Percentiles rank a stretch among this genome's conserved stretches.
Conservation (phyloP, 176 grass and related monocot genomes). For the Oryza glaberrima region DNA sequence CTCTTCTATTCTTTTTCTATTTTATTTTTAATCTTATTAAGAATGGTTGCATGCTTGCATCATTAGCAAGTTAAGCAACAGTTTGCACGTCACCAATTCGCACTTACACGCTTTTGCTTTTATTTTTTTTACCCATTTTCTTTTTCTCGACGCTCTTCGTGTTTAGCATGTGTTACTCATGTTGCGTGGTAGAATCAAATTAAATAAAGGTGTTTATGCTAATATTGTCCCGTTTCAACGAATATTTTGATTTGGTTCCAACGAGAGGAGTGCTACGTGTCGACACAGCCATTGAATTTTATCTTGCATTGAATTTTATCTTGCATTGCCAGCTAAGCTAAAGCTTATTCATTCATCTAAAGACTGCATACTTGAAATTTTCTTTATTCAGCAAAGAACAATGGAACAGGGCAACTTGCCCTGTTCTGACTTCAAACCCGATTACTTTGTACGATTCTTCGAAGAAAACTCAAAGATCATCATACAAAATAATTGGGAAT, state of each 20-base stretch:
- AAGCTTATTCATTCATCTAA: not conserved
- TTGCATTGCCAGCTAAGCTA: not conserved
- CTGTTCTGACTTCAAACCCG: not conserved
- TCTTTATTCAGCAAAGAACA: not conserved
- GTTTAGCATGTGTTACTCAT: conserved; percentile 47
- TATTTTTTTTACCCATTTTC: not conserved
- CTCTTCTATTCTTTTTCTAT: not conserved
- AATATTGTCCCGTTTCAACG: no score
- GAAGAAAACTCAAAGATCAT: not conserved
- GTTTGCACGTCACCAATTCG: not conserved
- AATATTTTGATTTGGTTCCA: conserved; percentile 24
- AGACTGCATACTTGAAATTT: not conserved
- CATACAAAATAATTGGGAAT: not conserved
- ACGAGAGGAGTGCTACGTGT: not conserved
- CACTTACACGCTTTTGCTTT: not conserved
- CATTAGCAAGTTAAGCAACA: conserved; percentile 1
- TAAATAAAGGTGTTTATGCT: not conserved
- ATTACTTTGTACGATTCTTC: not conserved
- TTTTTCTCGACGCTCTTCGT: not conserved
- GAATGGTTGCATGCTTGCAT: not conserved
- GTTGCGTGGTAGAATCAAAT: not conserved
- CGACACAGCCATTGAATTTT: not conserved
- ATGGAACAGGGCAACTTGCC: not conserved
- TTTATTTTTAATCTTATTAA: not conserved
- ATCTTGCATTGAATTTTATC: not conserved